Evolutionary conservation across 2,329 filamentous ascomycete species (phyloP), one percentile per base, ranked within the genome.

Genomic region (Colletotrichum simmondsii): DNA sequence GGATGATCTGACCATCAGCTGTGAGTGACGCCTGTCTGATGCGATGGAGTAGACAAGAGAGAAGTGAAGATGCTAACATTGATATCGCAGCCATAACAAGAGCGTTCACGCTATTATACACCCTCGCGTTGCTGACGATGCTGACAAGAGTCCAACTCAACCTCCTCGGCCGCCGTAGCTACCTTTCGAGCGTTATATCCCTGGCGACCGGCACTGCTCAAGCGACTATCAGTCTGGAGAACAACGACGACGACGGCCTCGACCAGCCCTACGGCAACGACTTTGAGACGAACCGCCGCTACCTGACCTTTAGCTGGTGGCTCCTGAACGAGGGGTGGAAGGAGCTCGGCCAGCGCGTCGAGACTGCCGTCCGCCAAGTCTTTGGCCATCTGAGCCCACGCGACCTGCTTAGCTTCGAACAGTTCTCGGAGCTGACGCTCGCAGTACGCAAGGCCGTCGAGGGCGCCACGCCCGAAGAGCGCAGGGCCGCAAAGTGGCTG

Each of bases 251-350:
- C 80, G 94, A 97, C 80, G 93, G 93, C 78, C 87, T 90, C 22
- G 94, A 96, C 66, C 93, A 95, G 77, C 89, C 92, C 4, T 95
- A 97, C 80, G 95, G 95, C 57, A 96, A 94, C 81, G 97, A 99
- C 82, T 98, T 98, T 77, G 95, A 98, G 82, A 97, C 95, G 42
- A 99, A 99, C 83, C 90, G 95, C 77, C 94, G 94, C 79, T 99
- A 98, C 80, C 87, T 99, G 61, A 97, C 95, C 53, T 97, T 98
- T 81, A 98, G 95, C 83, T 99, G 97, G 97, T 99, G 96, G 95
- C 86, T 99, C 59, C 87, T 99, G 60, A 96, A 99, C 83, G 91
- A 91, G 76, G 97, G 97, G 56, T 98, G 95, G 92, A 91, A 92
- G 76, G 91, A 95, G 71, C 85, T 98, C 69, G 93, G 95, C 88